Evolutionary conservation across 164 flowering plant species (phyloP).

Genomic region (Brasenia schreberi): DNA sequence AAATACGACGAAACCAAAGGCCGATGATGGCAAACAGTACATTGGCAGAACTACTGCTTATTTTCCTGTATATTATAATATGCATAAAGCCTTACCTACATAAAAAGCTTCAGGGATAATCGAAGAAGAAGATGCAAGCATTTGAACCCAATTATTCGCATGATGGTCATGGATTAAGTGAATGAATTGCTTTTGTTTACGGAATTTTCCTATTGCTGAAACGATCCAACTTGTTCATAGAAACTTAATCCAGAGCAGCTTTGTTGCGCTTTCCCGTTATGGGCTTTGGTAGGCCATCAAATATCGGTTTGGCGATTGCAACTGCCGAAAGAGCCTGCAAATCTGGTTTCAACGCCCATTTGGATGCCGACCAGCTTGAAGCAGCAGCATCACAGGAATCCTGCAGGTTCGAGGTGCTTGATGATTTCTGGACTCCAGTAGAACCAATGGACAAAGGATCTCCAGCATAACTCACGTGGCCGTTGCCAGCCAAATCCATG

Average conservation of each 20-base stretch:
- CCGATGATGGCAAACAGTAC: not conserved
- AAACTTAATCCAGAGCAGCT: not conserved
- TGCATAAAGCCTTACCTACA: not conserved
- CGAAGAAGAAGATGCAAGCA: not conserved
- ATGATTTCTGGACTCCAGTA: not conserved
- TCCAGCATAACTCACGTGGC: not conserved
- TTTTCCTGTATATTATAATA: too few relatives aligned
- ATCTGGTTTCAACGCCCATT: slow-evolving; percentile 63
- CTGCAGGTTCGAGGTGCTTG: slow-evolving; percentile 1
- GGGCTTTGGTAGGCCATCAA: slow-evolving; percentile 1
- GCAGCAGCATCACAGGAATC: not conserved
- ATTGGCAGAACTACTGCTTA: not conserved
- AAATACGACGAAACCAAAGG: not conserved
- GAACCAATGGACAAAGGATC: not conserved
- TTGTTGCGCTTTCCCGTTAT: not conserved
- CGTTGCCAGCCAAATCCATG: not conserved
- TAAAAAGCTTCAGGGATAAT: not conserved
- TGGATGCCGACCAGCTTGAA: slow-evolving; percentile 20
- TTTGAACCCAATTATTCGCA: not conserved
- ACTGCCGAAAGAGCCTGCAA: slow-evolving; percentile 40
- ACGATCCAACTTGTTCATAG: not conserved
- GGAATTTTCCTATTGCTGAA: not conserved
- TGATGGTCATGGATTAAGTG: not conserved
- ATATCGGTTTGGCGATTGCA: slow-evolving; percentile 5
- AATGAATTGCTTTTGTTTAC: not conserved